Conservation (phyloP, 2,329 filamentous ascomycete genomes). For the Nigrospora oryzae region DNA sequence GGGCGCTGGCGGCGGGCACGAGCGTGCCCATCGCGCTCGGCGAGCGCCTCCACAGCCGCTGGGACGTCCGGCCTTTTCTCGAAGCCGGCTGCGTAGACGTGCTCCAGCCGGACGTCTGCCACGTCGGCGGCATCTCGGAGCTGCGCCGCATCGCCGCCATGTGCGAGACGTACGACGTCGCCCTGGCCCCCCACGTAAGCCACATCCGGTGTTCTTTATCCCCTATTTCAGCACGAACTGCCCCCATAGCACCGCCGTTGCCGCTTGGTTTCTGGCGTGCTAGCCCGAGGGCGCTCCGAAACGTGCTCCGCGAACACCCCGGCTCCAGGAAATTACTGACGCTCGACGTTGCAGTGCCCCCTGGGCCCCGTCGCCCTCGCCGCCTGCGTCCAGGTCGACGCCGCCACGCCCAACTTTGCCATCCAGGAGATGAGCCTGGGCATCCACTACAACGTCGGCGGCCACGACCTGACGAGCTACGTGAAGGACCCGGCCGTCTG, state of each 20-base stretch:
- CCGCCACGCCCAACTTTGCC: conserved; percentile 53
- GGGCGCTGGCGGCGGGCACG: conserved; percentile 38
- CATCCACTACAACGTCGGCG: conserved; percentile 68
- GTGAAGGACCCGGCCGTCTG: conserved; percentile 57
- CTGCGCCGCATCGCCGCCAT: conserved; percentile 60
- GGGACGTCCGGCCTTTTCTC: conserved; percentile 67
- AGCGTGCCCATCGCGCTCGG: conserved; percentile 62
- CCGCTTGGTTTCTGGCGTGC: no score
- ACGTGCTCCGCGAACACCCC: no score
- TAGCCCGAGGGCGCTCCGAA: no score
- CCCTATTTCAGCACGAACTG: no score
- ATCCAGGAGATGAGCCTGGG: conserved; percentile 75
- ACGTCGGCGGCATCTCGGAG: conserved; percentile 67
- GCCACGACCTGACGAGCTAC: conserved; percentile 59
- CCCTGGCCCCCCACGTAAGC: conserved; percentile 65
- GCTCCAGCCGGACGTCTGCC: conserved; percentile 64
- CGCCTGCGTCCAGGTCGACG: conserved; percentile 60
- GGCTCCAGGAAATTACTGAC: no score
- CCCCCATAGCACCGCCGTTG: no score
- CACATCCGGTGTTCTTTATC: no score
- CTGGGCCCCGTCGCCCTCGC: conserved; percentile 66
- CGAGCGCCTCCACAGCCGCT: conserved; percentile 62
- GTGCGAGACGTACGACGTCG: conserved; percentile 66
- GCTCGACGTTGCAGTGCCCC: no score
- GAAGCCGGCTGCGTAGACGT: conserved; percentile 62